A percentile compares a stretch with the other conserved stretches of the same genome.
These are phyloP conservation scores for Kondoa malvinella DNA, from an alignment of 768 basidiomycete species.

Conservation along the genomic window DNA sequence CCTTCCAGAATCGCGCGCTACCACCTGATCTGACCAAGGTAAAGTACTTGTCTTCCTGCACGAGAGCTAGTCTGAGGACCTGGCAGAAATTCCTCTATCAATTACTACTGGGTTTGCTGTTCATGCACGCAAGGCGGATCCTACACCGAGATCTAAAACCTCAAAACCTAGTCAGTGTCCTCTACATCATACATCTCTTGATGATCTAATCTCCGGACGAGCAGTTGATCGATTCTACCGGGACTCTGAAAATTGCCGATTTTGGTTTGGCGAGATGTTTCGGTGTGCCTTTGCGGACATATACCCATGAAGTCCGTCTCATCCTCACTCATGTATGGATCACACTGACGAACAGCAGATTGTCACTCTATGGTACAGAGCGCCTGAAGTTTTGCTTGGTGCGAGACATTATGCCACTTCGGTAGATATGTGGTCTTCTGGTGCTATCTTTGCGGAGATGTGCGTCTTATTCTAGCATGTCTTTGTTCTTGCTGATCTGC, in stretches of 20 bases:
- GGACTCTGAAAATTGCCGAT: conserved; percentile 88
- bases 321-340: not conserved
- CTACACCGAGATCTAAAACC: conserved; percentile 74
- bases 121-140: conserved; percentile 86
- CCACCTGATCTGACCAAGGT: conserved; percentile 55
- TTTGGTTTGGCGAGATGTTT: conserved; percentile 93
- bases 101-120: conserved; percentile 71
- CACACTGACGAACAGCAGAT: conserved; percentile 43
- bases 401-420: conserved; percentile 92
- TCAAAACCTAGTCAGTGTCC: too few species aligned
- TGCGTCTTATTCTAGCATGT: too few species aligned
- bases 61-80: conserved; percentile 35
- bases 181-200: too few species aligned
- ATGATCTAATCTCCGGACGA: too few species aligned
- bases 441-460: conserved; percentile 96
- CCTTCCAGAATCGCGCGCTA: conserved; percentile 19
- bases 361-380: conserved; percentile 97
- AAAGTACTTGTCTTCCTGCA: not conserved
- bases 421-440: conserved; percentile 99
- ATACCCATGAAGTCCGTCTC: conserved; percentile 75
- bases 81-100: conserved; percentile 38
- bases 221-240: conserved; percentile 67
- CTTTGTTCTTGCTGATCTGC: too few species aligned
- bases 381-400: conserved; percentile 93
- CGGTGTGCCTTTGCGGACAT: conserved; percentile 96